Conservation (phyloP, 495 filamentous ascomycete genomes). For the Penicillium samsonianum region DNA sequence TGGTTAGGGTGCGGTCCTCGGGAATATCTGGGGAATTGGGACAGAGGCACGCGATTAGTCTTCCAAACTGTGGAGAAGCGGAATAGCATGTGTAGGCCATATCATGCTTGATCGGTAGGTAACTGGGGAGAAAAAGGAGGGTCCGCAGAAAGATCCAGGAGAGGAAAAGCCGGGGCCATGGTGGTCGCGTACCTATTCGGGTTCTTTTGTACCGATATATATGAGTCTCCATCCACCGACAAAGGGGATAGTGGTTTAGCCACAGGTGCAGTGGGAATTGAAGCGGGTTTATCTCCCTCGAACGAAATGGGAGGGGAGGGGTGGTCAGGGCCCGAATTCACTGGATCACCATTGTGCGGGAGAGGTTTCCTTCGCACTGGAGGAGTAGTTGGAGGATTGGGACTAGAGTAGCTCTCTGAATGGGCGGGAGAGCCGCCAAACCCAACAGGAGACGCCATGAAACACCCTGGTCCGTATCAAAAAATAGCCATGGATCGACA, state of each 20-base stretch:
- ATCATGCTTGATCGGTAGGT: slow-evolving; percentile 13
- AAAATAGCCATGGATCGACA: slow-evolving; percentile 36
- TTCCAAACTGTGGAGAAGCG: slow-evolving; percentile 26
- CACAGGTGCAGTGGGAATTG: slow-evolving; percentile 28
- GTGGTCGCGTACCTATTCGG: slow-evolving; percentile 44
- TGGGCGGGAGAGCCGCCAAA: slow-evolving; percentile 32
- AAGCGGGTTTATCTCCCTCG: slow-evolving; percentile 30
- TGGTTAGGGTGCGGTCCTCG: slow-evolving; percentile 35
- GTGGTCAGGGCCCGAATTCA: slow-evolving; percentile 29
- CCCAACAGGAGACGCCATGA: slow-evolving; percentile 31
- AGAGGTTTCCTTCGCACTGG: slow-evolving; percentile 44
- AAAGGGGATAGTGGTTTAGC: slow-evolving; percentile 25
- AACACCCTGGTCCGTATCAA: slow-evolving; percentile 28
- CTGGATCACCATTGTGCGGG: slow-evolving; percentile 37
- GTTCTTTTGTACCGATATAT: slow-evolving; percentile 39
- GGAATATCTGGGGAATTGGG: slow-evolving; percentile 39
- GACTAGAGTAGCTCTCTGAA: slow-evolving; percentile 17
- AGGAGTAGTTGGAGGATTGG: slow-evolving; percentile 24
- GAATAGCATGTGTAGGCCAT: slow-evolving; percentile 28
- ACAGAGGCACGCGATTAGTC: slow-evolving; percentile 35
- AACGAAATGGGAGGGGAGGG: slow-evolving; percentile 35
- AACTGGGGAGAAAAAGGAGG: slow-evolving; percentile 16
- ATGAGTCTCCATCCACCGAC: slow-evolving; percentile 36
- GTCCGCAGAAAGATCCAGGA: slow-evolving; percentile 9
- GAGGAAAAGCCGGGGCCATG: slow-evolving; percentile 6